Conservation (phyloP, 768 basidiomycete genomes). For the Tubosaeta brunneosetosa region DNA sequence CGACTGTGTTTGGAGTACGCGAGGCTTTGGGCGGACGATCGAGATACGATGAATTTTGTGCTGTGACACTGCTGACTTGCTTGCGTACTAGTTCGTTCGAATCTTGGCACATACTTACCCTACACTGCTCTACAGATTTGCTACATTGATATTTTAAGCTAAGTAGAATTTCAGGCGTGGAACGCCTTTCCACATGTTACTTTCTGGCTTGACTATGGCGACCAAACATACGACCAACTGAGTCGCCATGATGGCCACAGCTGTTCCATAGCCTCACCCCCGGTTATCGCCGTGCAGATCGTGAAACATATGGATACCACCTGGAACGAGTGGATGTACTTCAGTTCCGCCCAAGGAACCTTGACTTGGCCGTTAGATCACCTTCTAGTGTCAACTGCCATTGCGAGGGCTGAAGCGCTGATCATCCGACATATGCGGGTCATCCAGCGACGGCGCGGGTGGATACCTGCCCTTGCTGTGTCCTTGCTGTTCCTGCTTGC, state of each 20-base stretch:
- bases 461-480: slow-evolving; percentile 40
- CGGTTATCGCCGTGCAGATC: too few relatives aligned
- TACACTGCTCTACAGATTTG: neutral
- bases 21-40: slow-evolving; percentile 55
- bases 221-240: too few relatives aligned
- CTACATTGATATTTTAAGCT: neutral
- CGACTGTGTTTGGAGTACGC: slow-evolving; percentile 54
- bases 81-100: neutral
- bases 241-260: too few relatives aligned
- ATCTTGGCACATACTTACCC: too few relatives aligned
- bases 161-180: neutral
- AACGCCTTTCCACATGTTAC: too few relatives aligned
- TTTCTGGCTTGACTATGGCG: too few relatives aligned
- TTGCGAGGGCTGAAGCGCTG: too few relatives aligned
- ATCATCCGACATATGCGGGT: neutral
- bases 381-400: neutral
- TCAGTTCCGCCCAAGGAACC: neutral
- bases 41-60: slow-evolving; percentile 57
- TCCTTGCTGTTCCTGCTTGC: slow-evolving; percentile 47
- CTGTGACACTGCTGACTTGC: slow-evolving; percentile 9
- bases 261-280: too few relatives aligned
- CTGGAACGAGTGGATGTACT: too few relatives aligned
- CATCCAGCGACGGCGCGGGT: slow-evolving; percentile 16
- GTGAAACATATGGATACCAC: too few relatives aligned
- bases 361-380: neutral